Conservation (phyloP, 2,329 filamentous ascomycete species). For the Waltergamsia citrina region DNA sequence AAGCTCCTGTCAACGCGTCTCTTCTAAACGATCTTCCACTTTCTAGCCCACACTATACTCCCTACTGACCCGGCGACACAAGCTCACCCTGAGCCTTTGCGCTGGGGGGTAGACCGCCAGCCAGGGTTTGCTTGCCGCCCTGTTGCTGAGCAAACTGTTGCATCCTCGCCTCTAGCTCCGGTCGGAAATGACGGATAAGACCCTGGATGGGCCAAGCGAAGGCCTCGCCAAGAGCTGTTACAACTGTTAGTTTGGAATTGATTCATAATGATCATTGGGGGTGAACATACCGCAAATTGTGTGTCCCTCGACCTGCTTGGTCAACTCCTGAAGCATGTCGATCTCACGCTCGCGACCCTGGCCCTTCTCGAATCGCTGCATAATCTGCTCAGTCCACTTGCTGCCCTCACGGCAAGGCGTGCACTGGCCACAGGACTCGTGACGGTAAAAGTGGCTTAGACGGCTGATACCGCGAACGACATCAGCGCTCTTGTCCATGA, state of each 20-base stretch:
- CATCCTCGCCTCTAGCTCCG: constrained; percentile 89
- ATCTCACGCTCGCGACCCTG: constrained; percentile 86
- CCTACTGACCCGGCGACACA: constrained; percentile 82
- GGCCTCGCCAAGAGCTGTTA: constrained; percentile 77
- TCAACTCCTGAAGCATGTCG: constrained; percentile 98
- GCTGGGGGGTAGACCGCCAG: constrained; percentile 80
- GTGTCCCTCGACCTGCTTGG: constrained; percentile 98
- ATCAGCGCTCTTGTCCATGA: constrained; percentile 98
- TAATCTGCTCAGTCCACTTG: constrained; percentile 99
- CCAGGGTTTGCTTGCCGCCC: constrained; percentile 60
- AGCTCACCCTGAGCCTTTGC: constrained; percentile 70
- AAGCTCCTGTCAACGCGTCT: constrained; percentile 1
- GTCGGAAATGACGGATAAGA: constrained; percentile 95
- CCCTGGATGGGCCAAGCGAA: constrained; percentile 99
- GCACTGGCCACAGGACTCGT: constrained; percentile 97
- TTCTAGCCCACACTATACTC: constrained; percentile 10
- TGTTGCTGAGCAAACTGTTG: constrained; percentile 64
- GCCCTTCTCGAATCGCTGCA: constrained; percentile 90
- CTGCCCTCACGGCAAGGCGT: constrained; percentile 98
- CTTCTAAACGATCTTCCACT: constrained; percentile 1
- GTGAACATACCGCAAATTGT: constrained; percentile 78
- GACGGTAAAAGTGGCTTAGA: constrained; percentile 93
- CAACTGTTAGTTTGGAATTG: constrained; percentile 16
- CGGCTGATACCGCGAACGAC: constrained; percentile 90
- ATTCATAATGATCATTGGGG: not conserved